Evolutionary conservation across 495 filamentous ascomycete species (phyloP).

Genomic region (Penicillium argentinense): DNA sequence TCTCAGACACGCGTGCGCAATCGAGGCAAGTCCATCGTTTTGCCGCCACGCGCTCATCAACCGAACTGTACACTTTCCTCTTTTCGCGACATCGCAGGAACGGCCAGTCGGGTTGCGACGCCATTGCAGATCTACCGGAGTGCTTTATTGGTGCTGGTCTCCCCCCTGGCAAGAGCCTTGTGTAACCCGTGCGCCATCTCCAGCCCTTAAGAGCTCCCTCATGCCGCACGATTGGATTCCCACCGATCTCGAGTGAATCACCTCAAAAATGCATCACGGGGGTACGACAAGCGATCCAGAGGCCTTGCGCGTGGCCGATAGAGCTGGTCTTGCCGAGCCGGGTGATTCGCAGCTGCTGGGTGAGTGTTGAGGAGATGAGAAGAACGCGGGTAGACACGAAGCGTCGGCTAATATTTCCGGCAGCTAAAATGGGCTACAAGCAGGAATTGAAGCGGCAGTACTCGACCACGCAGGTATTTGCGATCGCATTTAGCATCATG

Average conservation of each 20-base stretch:
- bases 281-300: background rate
- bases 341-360: constrained; percentile 28
- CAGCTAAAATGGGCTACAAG: constrained; percentile 59
- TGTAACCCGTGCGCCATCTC: background rate
- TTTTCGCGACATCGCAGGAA: too few species aligned
- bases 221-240: background rate
- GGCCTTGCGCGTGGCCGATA: background rate
- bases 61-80: too few species aligned
- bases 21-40: too few species aligned
- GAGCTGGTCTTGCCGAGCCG: background rate
- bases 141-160: background rate
- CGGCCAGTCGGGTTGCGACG: too few species aligned
- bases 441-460: constrained; percentile 68
- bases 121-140: constrained; percentile 1
- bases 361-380: constrained; percentile 12
- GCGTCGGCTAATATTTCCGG: constrained; percentile 9
- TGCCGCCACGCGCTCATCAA: too few species aligned
- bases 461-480: constrained; percentile 64
- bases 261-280: background rate
- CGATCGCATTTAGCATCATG: constrained; percentile 73
- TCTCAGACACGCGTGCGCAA: too few species aligned
- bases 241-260: background rate
- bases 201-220: background rate
- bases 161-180: constrained; percentile 1
- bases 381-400: background rate